Evolutionary conservation across 768 basidiomycete species (phyloP), one percentile per base, ranked within the genome.

Genomic region (Serendipita indica): DNA sequence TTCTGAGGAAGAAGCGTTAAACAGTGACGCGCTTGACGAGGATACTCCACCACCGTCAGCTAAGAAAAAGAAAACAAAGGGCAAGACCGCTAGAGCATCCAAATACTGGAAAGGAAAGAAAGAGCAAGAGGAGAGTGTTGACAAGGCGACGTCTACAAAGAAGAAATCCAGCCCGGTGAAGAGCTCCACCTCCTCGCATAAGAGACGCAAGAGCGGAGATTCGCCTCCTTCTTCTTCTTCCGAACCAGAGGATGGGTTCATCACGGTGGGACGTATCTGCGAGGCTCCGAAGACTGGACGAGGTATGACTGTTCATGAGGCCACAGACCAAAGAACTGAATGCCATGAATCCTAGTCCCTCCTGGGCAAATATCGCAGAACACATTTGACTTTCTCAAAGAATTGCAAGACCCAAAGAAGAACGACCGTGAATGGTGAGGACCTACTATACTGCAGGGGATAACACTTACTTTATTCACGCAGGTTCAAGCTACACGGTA

Each of bases 311-410:
- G n/a, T n/a, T 70, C 35, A 13, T 27, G 41, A 43, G n/a, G n/a
- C 27, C n/a, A n/a, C 7, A 43, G n/a, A 18, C 5, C 7, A 43
- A 6, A n/a, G 7, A 6, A 43, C 41, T 46, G 12, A 14, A 59
- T 57, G 45, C 27, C 56, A 30, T 62, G 18, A 32, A n/a, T n/a
- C 22, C 32, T 62, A 87, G 91, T 89, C 0, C 84, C 89, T 0
- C 78, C 89, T 10, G 92, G 91, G 7, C 81, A 82, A 68, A 80
- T 96, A 65, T 93, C 91, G 1, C 75, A 82, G 64, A 93, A 96
- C 63, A 89, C 86, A 2, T 69, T 97, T 33, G 72, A 88, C 65
- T 96, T 96, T 67, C 68, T 93, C 58, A 70, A 63, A 5, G 74
- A 83, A 25, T 73, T 96, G 37, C 77, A 77, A 65, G 79, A 87